A percentile compares a stretch with the other conserved stretches of the same genome.
Evolutionary conservation across 805 yeast genomes (phyloP).

Genomic region (Candida insectalens): DNA sequence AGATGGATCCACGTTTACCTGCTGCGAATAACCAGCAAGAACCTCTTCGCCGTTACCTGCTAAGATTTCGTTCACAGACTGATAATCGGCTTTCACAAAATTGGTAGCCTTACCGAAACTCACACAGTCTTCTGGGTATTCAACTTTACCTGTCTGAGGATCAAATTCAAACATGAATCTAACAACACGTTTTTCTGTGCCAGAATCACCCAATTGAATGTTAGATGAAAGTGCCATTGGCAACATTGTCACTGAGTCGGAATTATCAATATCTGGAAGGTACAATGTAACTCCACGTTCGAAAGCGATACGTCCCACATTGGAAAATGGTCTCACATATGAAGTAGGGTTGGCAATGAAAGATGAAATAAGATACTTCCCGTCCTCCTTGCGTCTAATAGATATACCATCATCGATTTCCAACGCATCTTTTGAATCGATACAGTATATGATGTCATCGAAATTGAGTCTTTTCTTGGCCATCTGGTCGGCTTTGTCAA

Average conservation of each 20-base stretch:
- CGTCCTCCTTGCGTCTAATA: slow-evolving; percentile 24
- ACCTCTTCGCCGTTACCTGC: slow-evolving; percentile 10
- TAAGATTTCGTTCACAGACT: slow-evolving; percentile 47
- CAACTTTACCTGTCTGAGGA: slow-evolving; percentile 9
- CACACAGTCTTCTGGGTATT: slow-evolving; percentile 21
- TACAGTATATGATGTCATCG: slow-evolving; percentile 57
- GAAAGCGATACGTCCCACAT: slow-evolving; percentile 46
- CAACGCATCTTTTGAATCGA: slow-evolving; percentile 70
- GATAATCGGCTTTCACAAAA: slow-evolving; percentile 52
- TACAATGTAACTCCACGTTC: slow-evolving; percentile 60
- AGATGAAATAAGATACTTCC: slow-evolving; percentile 39
- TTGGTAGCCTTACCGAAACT: slow-evolving; percentile 32
- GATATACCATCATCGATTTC: slow-evolving; percentile 95
- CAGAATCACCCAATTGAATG: slow-evolving; percentile 37
- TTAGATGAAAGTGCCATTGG: slow-evolving; percentile 44
- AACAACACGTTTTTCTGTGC: slow-evolving; percentile 33
- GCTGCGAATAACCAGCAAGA: slow-evolving; percentile 4
- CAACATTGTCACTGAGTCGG: slow-evolving; percentile 47
- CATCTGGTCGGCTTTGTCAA: slow-evolving; percentile 12
- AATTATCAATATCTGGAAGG: slow-evolving; percentile 42
- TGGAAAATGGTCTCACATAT: slow-evolving; percentile 30
- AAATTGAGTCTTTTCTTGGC: slow-evolving; percentile 28
- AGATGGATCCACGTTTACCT: slow-evolving; percentile 2
- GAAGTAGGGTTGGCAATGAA: slow-evolving; percentile 90
- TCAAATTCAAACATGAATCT: slow-evolving; percentile 29